phyloP scores from a whole-genome alignment of 306 rosid genomes.

The Malus sylvestris region DNA sequence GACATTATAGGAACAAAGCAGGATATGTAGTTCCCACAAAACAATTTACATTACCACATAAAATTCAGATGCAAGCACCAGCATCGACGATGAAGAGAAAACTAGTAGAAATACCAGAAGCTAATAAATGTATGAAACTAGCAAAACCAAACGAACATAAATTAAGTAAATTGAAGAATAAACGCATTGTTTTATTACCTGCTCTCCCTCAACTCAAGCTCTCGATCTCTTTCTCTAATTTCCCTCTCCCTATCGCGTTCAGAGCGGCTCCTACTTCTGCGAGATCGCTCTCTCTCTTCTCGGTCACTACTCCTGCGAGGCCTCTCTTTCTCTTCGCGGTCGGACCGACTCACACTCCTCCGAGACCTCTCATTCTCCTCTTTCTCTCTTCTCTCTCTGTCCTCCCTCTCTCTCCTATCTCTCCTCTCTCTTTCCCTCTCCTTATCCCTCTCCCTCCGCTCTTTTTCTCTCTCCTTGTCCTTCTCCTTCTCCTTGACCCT shows the following conservation, averaged over 20 bases:
- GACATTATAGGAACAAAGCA: neutral
- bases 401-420: slow-evolving; percentile 14
- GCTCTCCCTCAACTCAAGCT: slow-evolving; percentile 56
- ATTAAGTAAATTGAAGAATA: neutral
- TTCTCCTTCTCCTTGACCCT: slow-evolving; percentile 23
- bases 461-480: slow-evolving; percentile 22
- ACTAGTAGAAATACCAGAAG: neutral
- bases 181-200: slow-evolving; percentile 30
- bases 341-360: neutral
- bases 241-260: slow-evolving; percentile 35
- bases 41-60: neutral
- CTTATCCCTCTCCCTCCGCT: slow-evolving; percentile 15
- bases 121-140: neutral
- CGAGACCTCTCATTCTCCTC: slow-evolving; percentile 13
- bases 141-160: neutral
- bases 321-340: slow-evolving; percentile 34
- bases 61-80: neutral
- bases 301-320: slow-evolving; percentile 50
- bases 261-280: slow-evolving; percentile 34
- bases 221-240: slow-evolving; percentile 53
- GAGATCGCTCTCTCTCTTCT: slow-evolving; percentile 32
- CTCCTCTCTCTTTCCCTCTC: slow-evolving; percentile 17
- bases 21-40: neutral
- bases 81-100: neutral
- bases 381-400: slow-evolving; percentile 13